phyloP scores from a whole-genome alignment of 805 yeast genomes.

The Brettanomyces naardenensis region DNA sequence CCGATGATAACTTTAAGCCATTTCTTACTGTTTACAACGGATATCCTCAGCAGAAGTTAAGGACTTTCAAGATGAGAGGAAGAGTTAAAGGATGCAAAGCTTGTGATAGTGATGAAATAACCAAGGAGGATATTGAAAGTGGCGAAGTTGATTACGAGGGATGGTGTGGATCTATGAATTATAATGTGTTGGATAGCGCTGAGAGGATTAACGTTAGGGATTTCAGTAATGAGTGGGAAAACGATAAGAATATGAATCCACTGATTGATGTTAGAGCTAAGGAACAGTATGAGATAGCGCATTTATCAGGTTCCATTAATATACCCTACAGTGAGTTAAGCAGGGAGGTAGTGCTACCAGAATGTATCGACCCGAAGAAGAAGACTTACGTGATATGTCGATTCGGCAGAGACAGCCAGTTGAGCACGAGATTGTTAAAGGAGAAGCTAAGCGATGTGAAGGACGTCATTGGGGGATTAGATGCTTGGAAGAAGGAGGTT shows the following conservation, averaged over 20 bases:
- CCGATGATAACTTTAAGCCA: slow-evolving; percentile 52
- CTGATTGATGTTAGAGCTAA: slow-evolving; percentile 75
- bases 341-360: slow-evolving; percentile 11
- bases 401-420: slow-evolving; percentile 85
- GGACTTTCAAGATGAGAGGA: slow-evolving; percentile 75
- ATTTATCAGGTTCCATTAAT: slow-evolving; percentile 51
- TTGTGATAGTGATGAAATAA: slow-evolving; percentile 46
- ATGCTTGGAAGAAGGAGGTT: slow-evolving; percentile 8
- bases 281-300: slow-evolving; percentile 66
- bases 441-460: slow-evolving; percentile 44
- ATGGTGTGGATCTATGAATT: slow-evolving; percentile 64
- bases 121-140: slow-evolving; percentile 35
- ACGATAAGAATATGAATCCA: slow-evolving; percentile 5
- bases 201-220: slow-evolving; percentile 43
- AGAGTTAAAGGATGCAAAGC: slow-evolving; percentile 51
- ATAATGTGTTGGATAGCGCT: slow-evolving; percentile 33
- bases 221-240: slow-evolving; percentile 9
- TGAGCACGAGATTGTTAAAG: slow-evolving; percentile 56
- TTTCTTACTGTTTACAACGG: slow-evolving; percentile 63
- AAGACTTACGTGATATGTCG: slow-evolving; percentile 65
- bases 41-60: slow-evolving; percentile 54
- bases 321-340: slow-evolving; percentile 51
- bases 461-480: slow-evolving; percentile 75
- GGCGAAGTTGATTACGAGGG: slow-evolving; percentile 52
- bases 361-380: slow-evolving; percentile 5